Base-by-base conservation (phyloP, 805 yeast genomes). In the Starmerella sirachaensis region DNA sequence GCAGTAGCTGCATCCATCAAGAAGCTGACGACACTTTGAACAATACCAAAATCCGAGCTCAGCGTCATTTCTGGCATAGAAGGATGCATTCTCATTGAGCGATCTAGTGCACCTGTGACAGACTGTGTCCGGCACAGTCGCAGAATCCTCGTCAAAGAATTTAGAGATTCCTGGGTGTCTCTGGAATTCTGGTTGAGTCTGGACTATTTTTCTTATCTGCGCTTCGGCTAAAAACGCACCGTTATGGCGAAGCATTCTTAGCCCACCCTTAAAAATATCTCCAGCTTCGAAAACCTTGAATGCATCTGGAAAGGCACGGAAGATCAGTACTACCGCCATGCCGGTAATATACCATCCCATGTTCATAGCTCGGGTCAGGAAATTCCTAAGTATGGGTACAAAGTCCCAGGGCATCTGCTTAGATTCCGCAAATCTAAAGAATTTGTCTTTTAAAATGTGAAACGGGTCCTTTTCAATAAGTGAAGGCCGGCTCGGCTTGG, bases 11-110 rank as follows among this genome's bases (percentile, higher is more conserved):
- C 96, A 86, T n/a, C 74, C 68, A 41, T 74, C 76, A 43, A 74
- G 75, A 12, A 63, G 62, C 35, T 59, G 62, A 9, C 66, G 60
- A 56, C 96, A 86, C 17, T 64, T 66, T 37, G 75, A 83, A 60
- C 96, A 86, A 56, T 77, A 81, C 94, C 94, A 85, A 49, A 68
- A 76, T 1, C 93, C 94, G 50, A 74, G 71, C 24, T 55, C 57
- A 4, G 50, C 39, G 27, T 62, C 58, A 14, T 60, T 59, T 0
- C 52, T 35, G 11, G 45, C 43, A 28, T 47, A 41, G 13, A 47
- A 41, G 3, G 56, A 49, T 16, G 49, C 50, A 21, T 56, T 55
- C 9, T 59, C 55, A 25, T 57, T 56, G 24, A 60, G 43, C 5
- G 64, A 53, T n/a, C 44, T 31, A 25, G 18, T 21, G 44, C 64